Conservation (phyloP, 176 grass and related monocot species). For the Musa itinerans region DNA sequence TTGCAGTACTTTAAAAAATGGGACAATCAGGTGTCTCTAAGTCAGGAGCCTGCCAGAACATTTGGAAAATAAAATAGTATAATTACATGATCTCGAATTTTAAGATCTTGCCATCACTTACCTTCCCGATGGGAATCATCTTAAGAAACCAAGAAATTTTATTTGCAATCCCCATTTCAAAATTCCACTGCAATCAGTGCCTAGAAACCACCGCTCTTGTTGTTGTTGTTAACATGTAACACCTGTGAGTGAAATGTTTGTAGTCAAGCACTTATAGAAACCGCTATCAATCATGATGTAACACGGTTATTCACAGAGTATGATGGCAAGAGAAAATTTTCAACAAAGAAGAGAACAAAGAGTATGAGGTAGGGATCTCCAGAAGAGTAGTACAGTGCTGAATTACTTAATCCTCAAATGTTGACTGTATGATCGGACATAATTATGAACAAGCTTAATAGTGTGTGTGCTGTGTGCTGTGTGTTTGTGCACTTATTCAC, state of each 20-base stretch:
- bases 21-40: constrained; percentile 64
- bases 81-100: not conserved
- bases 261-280: not conserved
- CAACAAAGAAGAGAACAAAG: not conserved
- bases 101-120: not conserved
- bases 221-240: constrained; percentile 31
- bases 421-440: no score
- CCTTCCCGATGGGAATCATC: constrained; percentile 80
- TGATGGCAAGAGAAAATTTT: not conserved
- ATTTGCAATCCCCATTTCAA: constrained; percentile 82
- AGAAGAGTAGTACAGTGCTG: no score
- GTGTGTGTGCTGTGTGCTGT: no score
- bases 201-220: constrained; percentile 72
- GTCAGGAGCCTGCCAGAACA: constrained; percentile 39
- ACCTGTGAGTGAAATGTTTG: constrained; percentile 22
- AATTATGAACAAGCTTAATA: no score
- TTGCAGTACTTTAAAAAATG: constrained; percentile 75
- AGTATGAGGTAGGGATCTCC: no score
- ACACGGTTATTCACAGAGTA: not conserved
- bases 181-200: constrained; percentile 55
- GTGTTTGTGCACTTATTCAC: no score
- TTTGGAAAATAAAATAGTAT: not conserved
- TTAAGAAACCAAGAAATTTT: constrained; percentile 59
- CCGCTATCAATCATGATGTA: no score
- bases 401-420: no score